Evolutionary conservation across 306 rosid genomes (phyloP).

Genomic region (Comarum palustre): DNA sequence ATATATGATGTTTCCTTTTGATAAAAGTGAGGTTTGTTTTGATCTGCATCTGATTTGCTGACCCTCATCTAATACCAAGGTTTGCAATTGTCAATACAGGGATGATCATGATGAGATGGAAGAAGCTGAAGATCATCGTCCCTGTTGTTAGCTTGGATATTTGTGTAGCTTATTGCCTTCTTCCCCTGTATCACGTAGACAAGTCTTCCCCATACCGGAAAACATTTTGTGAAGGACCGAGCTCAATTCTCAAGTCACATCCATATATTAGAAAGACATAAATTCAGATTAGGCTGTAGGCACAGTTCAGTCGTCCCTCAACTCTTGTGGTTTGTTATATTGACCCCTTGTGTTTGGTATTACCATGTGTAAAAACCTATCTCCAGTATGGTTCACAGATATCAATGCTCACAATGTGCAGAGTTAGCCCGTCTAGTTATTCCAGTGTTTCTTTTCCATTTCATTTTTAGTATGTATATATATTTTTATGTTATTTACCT

Average conservation of each 20-base stretch:
- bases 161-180: conserved; percentile 6
- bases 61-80: conserved; percentile 15
- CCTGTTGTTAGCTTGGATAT: conserved; percentile 28
- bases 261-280: neutral
- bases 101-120: conserved; percentile 55
- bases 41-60: neutral
- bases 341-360: neutral
- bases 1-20: neutral
- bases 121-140: conserved; percentile 42
- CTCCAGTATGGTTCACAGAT: neutral
- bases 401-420: conserved; percentile 19
- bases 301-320: neutral
- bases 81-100: conserved; percentile 32
- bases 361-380: neutral
- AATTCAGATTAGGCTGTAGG: neutral
- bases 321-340: neutral
- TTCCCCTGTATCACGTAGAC: conserved; percentile 10
- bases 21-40: neutral
- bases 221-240: conserved; percentile 7
- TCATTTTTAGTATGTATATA: neutral
- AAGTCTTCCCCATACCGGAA: neutral
- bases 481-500: no score
- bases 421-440: neutral
- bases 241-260: conserved; percentile 1
- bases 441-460: neutral